Base-by-base conservation (phyloP, 2,329 filamentous ascomycete species). In the Neofusicoccum ribis region DNA sequence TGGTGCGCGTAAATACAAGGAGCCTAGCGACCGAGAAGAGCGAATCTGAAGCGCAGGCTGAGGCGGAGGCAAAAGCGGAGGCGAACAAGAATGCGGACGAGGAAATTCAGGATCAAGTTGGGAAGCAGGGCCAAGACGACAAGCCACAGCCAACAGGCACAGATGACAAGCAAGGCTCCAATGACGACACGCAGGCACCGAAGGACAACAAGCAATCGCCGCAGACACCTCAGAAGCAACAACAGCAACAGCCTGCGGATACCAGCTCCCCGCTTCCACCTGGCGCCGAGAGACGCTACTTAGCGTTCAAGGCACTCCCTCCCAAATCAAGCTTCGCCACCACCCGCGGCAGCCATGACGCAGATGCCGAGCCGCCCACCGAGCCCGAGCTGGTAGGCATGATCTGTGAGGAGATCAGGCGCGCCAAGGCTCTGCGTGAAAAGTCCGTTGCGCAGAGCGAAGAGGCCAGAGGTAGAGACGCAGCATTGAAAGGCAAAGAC, bases 1-100 rank as follows among this genome's bases (percentile, higher is more conserved):
- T 93, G 69, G 85, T 89, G 46, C 85, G 93, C 15, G 89, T 93
- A 59, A 98, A 98, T 73, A 97, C 95, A 1, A 84, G 93, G 23
- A 94, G 91, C 3, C 78, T 98, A 27, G 81, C 63, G 17, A 65
- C 44, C 34, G 52, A 83, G 62, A 77, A 91, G 83, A 68, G 89
- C 76, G 71, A 80, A 77, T 69, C 70, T 4, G 69, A 67, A 27
- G 67, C 71, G 34, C 77, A 80, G 14, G 67, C 70, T 17, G 37
- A 43, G 41, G 43, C 56, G 4, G 56, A 46, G 54, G 65, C 31
- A n/a, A 65, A 68, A 12, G 67, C 70, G 5, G 70, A 69, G n/a
- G 70, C 73, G 5, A 63, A 67, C 7, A 70, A 69, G 27, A 51
- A n/a, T 9, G 9, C 46, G 20, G 34, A 66, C n/a, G 69, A 43